Evolutionary conservation across 1,139 yeast species (phyloP), one percentile per base, ranked within the genome.

Genomic region (Kluyveromyces sp.): DNA sequence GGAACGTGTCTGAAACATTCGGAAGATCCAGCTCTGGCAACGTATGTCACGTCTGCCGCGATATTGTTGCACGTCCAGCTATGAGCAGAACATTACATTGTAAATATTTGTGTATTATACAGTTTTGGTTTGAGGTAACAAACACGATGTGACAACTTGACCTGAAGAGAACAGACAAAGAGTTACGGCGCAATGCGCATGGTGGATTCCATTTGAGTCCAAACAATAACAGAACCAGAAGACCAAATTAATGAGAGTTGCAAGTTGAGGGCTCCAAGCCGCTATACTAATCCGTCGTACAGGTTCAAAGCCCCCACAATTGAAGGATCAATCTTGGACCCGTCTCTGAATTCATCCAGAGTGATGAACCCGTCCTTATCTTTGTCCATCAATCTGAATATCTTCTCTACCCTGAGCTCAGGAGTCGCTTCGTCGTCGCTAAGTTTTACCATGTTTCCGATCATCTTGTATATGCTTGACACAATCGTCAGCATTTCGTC

Each of bases 371-470:
- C 80, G 50, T 83, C 78, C 46, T 74, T 69, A 57, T 83, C 78
- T 60, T 85, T 84, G 49, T 80, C 86, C 74, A 87, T 74, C 46
- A 78, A 66, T 34, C 65, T 69, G 67, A 94, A 92, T 46, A 92
- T 80, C 70, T 88, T 88, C 45, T 79, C 76, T 2, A 88, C 88
- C 48, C 97, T 74, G 54, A 79, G 70, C 55, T 89, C 96, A 0
- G 98, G 98, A 0, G 97, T 88, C 41, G 79, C 77, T 57, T 89
- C 97, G 59, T 88, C 96, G n/a, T 80, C 92, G 6, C 89, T 88
- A 43, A 89, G 71, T 49, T 82, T 80, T 49, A 89, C 95, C 95
- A 89, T 89, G 2, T 89, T 75, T 0, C 98, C 99, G 46, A 92
- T 83, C 97, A 94, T 88, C 64, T 85, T 85, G 64, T 92, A 92